Percentiles rank a stretch among this genome's conserved stretches.
Conservation (phyloP, 495 filamentous ascomycete species). For the Rusavskia elegans region DNA sequence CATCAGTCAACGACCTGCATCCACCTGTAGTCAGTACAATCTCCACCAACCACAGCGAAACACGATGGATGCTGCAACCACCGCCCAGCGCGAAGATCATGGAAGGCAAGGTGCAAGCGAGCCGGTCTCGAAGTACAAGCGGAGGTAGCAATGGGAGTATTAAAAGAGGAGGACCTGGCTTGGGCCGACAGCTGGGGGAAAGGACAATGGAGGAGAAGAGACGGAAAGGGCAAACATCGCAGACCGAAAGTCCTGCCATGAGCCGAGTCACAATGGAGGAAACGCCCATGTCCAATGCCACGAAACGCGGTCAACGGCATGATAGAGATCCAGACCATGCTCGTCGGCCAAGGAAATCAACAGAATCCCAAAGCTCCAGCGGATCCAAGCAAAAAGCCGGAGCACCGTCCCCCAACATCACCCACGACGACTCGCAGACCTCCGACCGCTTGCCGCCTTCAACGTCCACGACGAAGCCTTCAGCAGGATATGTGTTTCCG, state of each 20-base stretch:
- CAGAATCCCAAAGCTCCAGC: neutral
- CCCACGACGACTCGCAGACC: too few species aligned
- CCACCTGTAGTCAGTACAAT: conserved; percentile 69
- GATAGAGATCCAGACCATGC: conserved; percentile 8
- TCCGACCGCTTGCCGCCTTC: neutral
- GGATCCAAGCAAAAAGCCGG: neutral
- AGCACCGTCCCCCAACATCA: neutral
- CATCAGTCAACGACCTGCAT: conserved; percentile 73
- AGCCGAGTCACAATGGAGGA: conserved; percentile 6
- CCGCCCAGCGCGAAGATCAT: conserved; percentile 73
- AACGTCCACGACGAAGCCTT: neutral
- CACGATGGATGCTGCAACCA: conserved; percentile 83
- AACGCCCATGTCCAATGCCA: neutral
- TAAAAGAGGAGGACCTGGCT: conserved; percentile 11
- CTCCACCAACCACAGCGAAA: conserved; percentile 47
- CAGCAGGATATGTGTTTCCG: neutral
- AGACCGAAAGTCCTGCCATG: neutral
- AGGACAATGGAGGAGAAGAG: conserved; percentile 17
- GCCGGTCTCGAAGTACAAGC: conserved; percentile 34
- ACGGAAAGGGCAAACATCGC: conserved; percentile 11
- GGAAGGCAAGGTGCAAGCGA: conserved; percentile 57
- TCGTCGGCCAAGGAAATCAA: neutral
- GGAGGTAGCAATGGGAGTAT: conserved; percentile 21
- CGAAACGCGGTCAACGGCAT: conserved; percentile 6
- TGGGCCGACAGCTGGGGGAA: conserved; percentile 25